Evolutionary conservation across 192 early-diverging fungal species (phyloP), one percentile per base, ranked within the genome.

Genomic region (Gaertneriomyces semiglobifer): DNA sequence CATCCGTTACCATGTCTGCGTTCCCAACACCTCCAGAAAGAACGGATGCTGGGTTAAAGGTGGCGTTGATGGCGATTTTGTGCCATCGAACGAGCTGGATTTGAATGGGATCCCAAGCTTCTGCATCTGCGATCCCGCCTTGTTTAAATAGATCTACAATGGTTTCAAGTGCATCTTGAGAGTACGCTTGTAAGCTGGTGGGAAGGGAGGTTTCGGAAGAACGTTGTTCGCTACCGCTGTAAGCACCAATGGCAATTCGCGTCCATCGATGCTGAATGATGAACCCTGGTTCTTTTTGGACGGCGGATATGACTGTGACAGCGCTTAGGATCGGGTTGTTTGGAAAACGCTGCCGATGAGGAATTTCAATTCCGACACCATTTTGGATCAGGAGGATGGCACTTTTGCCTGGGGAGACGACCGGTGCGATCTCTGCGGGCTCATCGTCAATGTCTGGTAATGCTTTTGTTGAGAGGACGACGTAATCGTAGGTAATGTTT

Each of bases 21-120:
- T 54, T 62, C 6, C 59, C 65, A 50, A 50, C 44, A 19, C 58
- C 60, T 8, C 69, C 74, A 12, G 58, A 40, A 8, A 75, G 60
- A 4, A 75, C 66, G 8, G 74, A 53, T 12, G 68, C 52, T 1
- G 74, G 74, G 51, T 75, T 75, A 57, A 75, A 75, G 2, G 74
- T 44, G 25, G 68, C 74, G 64, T 75, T 75, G 48, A 68, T 65
- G 5, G 61, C 60, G 16, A 75, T 20, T 50, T 75, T 75, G 53
- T 69, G 68, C 74, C 74, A 75, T 44, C 74, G 58, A 9, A 66
- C 63, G 7, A 39, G 19, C 48, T 75, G 74, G 25, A 75, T 45
- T 20, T 61, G 39, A 12, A 46, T 38, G 11, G 63, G 39, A 11
- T 18, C 43, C 57, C 44, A 44, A 7, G 14, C 38, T 55, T 69